Percentiles rank a stretch among this genome's conserved stretches.
phyloP scores from a whole-genome alignment of 345 rosid genomes.

The Eutrema heterophyllum region DNA sequence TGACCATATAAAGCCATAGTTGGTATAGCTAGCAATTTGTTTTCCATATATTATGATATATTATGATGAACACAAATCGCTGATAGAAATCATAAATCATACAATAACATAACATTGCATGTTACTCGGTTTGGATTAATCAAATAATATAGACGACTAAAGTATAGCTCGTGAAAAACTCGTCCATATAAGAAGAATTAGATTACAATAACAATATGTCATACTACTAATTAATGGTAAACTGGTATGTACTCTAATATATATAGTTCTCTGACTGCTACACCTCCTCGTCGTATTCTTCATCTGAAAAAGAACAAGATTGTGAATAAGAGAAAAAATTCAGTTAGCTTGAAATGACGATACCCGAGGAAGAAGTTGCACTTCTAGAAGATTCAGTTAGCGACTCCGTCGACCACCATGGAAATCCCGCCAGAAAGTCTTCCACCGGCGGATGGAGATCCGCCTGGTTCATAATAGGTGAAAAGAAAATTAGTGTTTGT shows the following conservation, averaged over 20 bases:
- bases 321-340: neutral
- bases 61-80: no score
- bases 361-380: neutral
- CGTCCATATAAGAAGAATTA: neutral
- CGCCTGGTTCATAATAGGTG: neutral
- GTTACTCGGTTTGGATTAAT: neutral
- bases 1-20: no score
- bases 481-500: neutral
- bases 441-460: neutral
- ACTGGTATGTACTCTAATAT: neutral
- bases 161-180: neutral
- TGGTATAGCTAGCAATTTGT: no score
- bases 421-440: neutral
- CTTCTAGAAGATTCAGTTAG: neutral
- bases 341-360: neutral
- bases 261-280: neutral
- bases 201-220: no score
- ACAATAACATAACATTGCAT: neutral
- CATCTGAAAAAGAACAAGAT: neutral
- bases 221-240: no score
- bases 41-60: no score
- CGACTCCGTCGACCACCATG: slow-evolving; percentile 5
- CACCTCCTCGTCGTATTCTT: neutral
- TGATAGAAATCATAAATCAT: no score
- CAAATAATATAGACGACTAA: neutral